Base-by-base conservation (phyloP, 352 stramenopile species). In the Thalassiosira gravida region DNA sequence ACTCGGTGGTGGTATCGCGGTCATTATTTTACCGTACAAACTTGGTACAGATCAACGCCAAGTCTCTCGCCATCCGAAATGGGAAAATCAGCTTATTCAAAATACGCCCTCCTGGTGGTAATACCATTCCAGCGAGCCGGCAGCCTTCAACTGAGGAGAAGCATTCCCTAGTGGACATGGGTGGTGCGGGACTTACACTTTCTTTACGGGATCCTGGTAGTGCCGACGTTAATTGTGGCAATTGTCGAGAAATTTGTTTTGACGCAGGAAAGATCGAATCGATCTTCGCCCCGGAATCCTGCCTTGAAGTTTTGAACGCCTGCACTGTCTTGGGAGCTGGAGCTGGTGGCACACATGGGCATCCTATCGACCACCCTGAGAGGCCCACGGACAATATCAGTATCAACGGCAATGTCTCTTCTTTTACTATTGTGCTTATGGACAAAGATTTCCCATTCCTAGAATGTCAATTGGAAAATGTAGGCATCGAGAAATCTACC, bases 391-490 rank as follows among this genome's bases (percentile, higher is more conserved):
- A 25, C 52, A 50, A 65, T 46, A 39, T 50, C 14, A 25, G 39
- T 46, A 24, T 82, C 30, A 74, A 75, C 58, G 67, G 79, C 11
- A 75, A 50, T 32, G 14, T 80, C 39, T 77, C 79, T n/a, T 80
- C 64, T 5, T 16, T 80, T 11, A 44, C 62, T 29, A n/a, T 82
- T 29, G 30, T 80, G 16, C 30, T 86, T 13, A 78, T 68, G 25
- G 73, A 86, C 53, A 73, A 82, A 22, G 53, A 71, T 32, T 57
- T 80, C 62, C 79, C 79, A 56, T 86, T 86, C 44, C 46, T 75
- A 24, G 67, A 69, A 47, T 76, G 52, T 30, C 32, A 25, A 47
- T 78, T 79, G 16, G 24, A 74, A 32, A 62, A 77, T 74, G 13
- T 77, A 46, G 32, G 59, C 30, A 37, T 82, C 69, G 46, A 63